phyloP scores from a whole-genome alignment of 129 eudicot species.

The Helianthus tuberosus region DNA sequence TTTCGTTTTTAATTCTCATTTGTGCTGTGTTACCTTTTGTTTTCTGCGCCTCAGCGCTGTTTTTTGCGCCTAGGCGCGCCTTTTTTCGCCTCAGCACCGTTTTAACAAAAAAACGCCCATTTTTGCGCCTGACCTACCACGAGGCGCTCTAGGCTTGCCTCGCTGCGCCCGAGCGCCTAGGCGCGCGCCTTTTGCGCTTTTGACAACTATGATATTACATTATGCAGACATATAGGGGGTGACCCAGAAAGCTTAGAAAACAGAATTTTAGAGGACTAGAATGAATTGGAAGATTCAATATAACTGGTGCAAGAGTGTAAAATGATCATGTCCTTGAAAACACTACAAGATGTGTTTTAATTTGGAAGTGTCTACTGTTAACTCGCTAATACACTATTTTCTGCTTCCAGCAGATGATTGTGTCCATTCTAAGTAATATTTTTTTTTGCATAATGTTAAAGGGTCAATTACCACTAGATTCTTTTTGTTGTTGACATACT shows the following conservation, averaged over 20 bases:
- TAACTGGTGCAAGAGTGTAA: not conserved
- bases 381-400: not conserved
- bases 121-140: too few species aligned
- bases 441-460: not conserved
- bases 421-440: not conserved
- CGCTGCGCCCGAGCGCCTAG: too few species aligned
- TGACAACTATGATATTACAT: too few species aligned
- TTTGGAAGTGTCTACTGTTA: not conserved
- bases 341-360: not conserved
- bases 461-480: not conserved
- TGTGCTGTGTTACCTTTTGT: too few species aligned
- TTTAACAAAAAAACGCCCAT: too few species aligned
- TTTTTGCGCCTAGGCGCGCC: too few species aligned
- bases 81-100: too few species aligned
- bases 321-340: not conserved
- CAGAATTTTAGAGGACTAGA: not conserved
- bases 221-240: not conserved
- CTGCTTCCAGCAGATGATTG: slow-evolving; percentile 3
- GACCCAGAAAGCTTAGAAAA: not conserved
- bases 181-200: too few species aligned
- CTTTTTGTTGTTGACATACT: slow-evolving; percentile 10
- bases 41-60: too few species aligned
- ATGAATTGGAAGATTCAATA: not conserved
- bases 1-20: too few species aligned
- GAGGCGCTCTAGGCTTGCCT: too few species aligned